Base-by-base conservation (phyloP, 2,329 filamentous ascomycete genomes). In the Alternaria solani region DNA sequence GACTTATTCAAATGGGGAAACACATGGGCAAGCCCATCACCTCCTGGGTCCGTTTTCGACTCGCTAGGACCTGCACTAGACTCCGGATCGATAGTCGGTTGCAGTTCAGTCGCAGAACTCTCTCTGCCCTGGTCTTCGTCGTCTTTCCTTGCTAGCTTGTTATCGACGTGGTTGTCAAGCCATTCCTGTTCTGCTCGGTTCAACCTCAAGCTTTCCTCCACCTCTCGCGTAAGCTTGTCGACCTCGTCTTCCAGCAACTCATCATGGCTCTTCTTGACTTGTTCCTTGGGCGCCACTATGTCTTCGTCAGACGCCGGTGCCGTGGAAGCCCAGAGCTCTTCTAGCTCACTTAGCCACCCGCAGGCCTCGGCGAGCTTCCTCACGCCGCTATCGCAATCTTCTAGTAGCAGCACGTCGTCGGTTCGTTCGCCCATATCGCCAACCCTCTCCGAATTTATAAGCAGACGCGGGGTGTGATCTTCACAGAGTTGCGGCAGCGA, bases 391-490 rank as follows among this genome's bases (percentile, higher is more conserved):
- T 99, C 94, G 75, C 94, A 97, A 69, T 93, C 89, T 1, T 91
- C 93, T 2, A 98, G 82, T 38, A 92, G 78, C 6, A 97, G 74
- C 0, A 99, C 94, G 79, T 99, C 95, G 72, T 99, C 94, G 0
- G 89, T 75, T 26, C 92, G 83, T 7, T 85, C 85, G 0, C 95
- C 95, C 36, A 99, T 76, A 20, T 87, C 87, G 0, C 95, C 94
- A 0, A 97, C 95, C 36, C 82, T 82, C 77, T 97, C 92, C 79
- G 90, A 85, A 76, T 99, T 99, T 78, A 99, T 91, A 20, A 99
- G 83, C 2, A 99, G 81, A 9, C 95, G 86, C 0, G 94, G 95
- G 3, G 86, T 86, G 1, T 82, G 83, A 1, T 88, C 83, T 3
- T 76, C 72, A 23, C 88, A 89, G 66, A 90, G 81, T 14, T 85